Evolutionary conservation across 2,329 filamentous ascomycete species (phyloP).

Genomic region (Hypomyces rosellus): DNA sequence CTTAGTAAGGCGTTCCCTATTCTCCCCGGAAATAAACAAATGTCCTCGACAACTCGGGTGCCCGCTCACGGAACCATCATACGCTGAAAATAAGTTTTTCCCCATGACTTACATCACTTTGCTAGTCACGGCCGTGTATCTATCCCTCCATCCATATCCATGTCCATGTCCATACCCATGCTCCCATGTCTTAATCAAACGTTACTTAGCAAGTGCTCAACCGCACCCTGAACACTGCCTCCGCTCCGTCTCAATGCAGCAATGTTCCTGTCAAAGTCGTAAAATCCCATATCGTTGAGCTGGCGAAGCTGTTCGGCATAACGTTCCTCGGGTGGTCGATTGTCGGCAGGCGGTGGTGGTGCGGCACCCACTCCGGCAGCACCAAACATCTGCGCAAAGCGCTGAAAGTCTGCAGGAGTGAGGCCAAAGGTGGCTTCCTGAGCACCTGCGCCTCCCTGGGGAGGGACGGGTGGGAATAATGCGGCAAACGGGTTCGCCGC

Average conservation of each 20-base stretch:
- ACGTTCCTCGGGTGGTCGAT: constrained; percentile 83
- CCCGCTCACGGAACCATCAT: too few species aligned
- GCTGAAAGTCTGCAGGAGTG: constrained; percentile 50
- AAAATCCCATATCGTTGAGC: constrained; percentile 98
- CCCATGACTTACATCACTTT: too few species aligned
- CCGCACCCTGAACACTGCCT: constrained; percentile 87
- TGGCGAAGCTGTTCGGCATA: constrained; percentile 87
- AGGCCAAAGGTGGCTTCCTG: constrained; percentile 39
- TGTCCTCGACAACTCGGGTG: background rate
- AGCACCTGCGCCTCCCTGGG: constrained; percentile 11
- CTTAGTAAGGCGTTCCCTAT: constrained; percentile 6
- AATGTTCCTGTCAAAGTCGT: constrained; percentile 90
- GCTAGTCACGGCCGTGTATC: too few species aligned
- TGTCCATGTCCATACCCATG: too few species aligned
- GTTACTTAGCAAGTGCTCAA: constrained; percentile 61
- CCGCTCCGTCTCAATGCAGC: constrained; percentile 81
- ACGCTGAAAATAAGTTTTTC: too few species aligned
- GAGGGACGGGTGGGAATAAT: constrained; percentile 43
- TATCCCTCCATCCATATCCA: background rate
- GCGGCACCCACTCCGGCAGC: constrained; percentile 32
- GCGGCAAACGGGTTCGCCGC: constrained; percentile 60
- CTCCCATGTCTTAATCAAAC: constrained; percentile 12
- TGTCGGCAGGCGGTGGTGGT: constrained; percentile 63
- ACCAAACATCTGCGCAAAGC: constrained; percentile 45
- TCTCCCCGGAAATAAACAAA: constrained; percentile 3